Conservation (phyloP, 83 land plant species). For the Diphasiastrum complanatum region DNA sequence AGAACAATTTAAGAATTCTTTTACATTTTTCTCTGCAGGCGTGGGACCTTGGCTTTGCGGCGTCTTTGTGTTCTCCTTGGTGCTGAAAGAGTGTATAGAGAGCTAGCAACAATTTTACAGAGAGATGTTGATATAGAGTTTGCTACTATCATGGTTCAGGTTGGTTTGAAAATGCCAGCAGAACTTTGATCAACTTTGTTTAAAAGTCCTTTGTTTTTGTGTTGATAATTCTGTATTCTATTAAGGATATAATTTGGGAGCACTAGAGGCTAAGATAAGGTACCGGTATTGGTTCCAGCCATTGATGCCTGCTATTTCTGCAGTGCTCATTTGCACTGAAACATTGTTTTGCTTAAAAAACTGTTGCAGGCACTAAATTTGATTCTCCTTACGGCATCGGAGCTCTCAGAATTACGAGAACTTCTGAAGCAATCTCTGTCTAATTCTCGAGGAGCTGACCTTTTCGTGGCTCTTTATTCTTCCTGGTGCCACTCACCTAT, state of each 20-base stretch:
- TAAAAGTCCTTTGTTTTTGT: background rate
- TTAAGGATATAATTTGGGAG: too few species aligned
- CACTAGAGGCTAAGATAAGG: too few species aligned
- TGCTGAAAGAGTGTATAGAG: conserved; percentile 77
- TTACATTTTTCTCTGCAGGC: conserved; percentile 51
- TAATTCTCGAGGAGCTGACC: conserved; percentile 1
- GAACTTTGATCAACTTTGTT: too few species aligned
- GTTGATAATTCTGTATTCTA: background rate
- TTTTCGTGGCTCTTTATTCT: conserved; percentile 10
- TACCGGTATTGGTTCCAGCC: too few species aligned
- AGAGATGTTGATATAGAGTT: conserved; percentile 11
- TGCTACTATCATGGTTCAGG: conserved; percentile 15
- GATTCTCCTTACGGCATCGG: conserved; percentile 10
- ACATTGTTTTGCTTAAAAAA: background rate
- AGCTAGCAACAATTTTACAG: conserved; percentile 57
- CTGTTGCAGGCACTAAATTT: background rate
- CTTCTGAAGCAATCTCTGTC: conserved; percentile 5
- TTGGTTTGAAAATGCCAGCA: too few species aligned
- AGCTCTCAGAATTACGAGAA: conserved; percentile 4
- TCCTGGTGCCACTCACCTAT: conserved; percentile 17
- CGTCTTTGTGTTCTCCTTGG: conserved; percentile 81
- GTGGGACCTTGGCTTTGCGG: conserved; percentile 84
- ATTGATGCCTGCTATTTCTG: background rate
- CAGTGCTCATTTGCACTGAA: background rate
- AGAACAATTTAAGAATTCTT: background rate